Percentiles rank a stretch among this genome's conserved stretches.
phyloP scores from a whole-genome alignment of 2,329 filamentous ascomycete species.

The Alternaria brassicae region DNA sequence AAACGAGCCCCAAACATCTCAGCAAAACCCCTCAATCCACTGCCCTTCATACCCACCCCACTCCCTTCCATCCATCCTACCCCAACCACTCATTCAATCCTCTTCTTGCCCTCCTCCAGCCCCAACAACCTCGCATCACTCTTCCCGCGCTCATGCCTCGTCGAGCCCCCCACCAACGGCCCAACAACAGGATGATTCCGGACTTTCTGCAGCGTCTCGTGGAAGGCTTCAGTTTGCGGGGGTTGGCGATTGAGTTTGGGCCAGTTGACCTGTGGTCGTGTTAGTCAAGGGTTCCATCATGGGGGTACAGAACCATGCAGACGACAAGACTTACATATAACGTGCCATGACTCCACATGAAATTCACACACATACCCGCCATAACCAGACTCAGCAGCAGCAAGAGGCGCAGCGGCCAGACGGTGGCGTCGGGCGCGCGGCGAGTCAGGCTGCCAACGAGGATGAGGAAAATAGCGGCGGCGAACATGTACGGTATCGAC shows the following conservation, averaged over 20 bases:
- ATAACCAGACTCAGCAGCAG: slow-evolving; percentile 78
- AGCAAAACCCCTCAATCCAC: no score
- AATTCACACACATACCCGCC: slow-evolving; percentile 74
- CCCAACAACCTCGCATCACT: slow-evolving; percentile 83
- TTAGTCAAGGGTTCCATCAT: no score
- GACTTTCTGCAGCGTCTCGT: slow-evolving; percentile 83
- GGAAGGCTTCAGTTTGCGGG: slow-evolving; percentile 85
- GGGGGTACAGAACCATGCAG: not conserved
- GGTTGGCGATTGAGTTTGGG: slow-evolving; percentile 91
- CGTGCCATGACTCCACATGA: slow-evolving; percentile 85
- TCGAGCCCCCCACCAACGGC: slow-evolving; percentile 62
- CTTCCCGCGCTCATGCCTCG: slow-evolving; percentile 77
- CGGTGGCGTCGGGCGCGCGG: slow-evolving; percentile 72
- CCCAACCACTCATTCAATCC: slow-evolving; percentile 72
- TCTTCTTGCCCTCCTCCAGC: slow-evolving; percentile 97
- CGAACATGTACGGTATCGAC: slow-evolving; percentile 89
- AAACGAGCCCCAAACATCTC: not conserved
- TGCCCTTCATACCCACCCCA: not conserved
- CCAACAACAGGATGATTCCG: slow-evolving; percentile 84
- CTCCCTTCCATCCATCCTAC: no score
- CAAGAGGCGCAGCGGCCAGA: slow-evolving; percentile 84
- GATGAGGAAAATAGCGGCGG: slow-evolving; percentile 84
- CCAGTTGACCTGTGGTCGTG: slow-evolving; percentile 81
- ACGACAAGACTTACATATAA: slow-evolving; percentile 73
- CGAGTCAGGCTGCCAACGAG: slow-evolving; percentile 76